Base-by-base conservation (phyloP, 257 asterid genomes). In the Thymus mandschuricus region DNA sequence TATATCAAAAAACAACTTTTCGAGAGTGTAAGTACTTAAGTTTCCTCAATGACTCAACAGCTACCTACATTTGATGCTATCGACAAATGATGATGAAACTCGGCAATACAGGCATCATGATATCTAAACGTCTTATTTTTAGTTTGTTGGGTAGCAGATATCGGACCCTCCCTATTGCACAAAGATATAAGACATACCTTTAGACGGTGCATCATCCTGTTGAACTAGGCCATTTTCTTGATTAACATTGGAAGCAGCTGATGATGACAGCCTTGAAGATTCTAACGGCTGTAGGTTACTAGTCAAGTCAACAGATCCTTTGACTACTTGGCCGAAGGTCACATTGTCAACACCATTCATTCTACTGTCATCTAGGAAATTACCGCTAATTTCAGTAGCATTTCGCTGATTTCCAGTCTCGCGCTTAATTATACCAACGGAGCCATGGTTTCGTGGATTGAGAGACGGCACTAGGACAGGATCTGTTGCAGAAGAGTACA, bases 401-500 rank as follows among this genome's bases (percentile, higher is more conserved):
- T 68, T 61, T 5, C 54, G 67, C 71, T 76, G 85, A 64, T 59
- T 78, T 48, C 75, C 81, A 27, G 70, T 81, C 76, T 80, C 90
- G 78, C 87, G 80, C 75, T 81, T 78, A 62, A 83, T 78, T 62
- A 81, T 69, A 10, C 87, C 88, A 35, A 73, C 80, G 1, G 77
- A 61, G 49, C 68, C 83, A 56, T 75, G 67, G 62, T 81, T 76
- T 38, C 71, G 76, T 10, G 83, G 72, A 51, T 78, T 83, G 62
- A 83, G 74, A 11, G 86, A 78, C 66, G 79, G 88, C 75, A 81
- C 79, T 57, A 87, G 67, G 44, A 81, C 84, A 21, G 88, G 86
- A 83, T 83, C 88, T 4, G 87, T 75, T 50, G 82, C 80, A 72
- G 89, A 80, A 40, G 83, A 78, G 70, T 76, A 82, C 81, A 86